Conservation (phyloP, 1,284 basidiomycete genomes). For the Cryptococcus hybrid region DNA sequence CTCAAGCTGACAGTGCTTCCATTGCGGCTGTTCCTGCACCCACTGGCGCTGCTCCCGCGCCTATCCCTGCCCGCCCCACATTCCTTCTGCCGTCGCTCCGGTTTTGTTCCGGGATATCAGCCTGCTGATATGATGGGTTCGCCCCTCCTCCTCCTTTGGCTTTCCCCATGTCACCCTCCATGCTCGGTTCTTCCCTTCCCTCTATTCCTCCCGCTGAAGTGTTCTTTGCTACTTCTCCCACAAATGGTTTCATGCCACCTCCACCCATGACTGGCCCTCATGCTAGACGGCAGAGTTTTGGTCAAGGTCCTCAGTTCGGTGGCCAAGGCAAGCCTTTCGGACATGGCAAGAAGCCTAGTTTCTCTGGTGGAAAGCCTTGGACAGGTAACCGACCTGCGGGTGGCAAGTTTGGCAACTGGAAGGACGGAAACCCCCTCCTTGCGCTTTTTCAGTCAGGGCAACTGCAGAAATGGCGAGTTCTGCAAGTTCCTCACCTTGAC, state of each 20-base stretch:
- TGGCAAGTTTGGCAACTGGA: slow-evolving; percentile 42
- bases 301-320: slow-evolving; percentile 20
- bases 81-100: slow-evolving; percentile 22
- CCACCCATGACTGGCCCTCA: slow-evolving; percentile 9
- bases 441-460: slow-evolving; percentile 48
- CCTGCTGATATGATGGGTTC: slow-evolving; percentile 19
- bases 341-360: slow-evolving; percentile 47
- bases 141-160: slow-evolving; percentile 26
- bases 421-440: slow-evolving; percentile 50
- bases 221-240: slow-evolving; percentile 42
- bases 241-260: slow-evolving; percentile 21
- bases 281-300: slow-evolving; percentile 26
- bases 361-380: slow-evolving; percentile 41
- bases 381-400: slow-evolving; percentile 11
- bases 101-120: slow-evolving; percentile 29
- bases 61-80: slow-evolving; percentile 9
- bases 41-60: not conserved
- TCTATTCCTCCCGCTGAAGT: slow-evolving; percentile 36
- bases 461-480: slow-evolving; percentile 49
- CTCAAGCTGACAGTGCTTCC: not conserved
- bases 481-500: slow-evolving; percentile 51
- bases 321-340: slow-evolving; percentile 22
- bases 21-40: not conserved
- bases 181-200: slow-evolving; percentile 48
- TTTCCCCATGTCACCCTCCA: slow-evolving; percentile 37